Base-by-base conservation (phyloP, 768 basidiomycete species). In the Boletus reticulatus region DNA sequence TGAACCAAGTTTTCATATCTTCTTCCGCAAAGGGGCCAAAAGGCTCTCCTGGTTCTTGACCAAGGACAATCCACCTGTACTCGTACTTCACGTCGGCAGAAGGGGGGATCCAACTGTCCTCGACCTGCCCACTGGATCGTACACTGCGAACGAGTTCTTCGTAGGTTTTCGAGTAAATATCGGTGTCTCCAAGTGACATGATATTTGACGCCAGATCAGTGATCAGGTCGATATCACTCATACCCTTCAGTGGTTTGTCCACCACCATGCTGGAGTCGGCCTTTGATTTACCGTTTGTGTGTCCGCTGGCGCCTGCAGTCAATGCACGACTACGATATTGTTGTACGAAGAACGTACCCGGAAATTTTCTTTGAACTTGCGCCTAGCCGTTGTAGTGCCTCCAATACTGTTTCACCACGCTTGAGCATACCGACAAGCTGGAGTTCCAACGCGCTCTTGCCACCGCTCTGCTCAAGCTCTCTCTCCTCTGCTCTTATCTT, bases 321-420 rank as follows among this genome's bases (percentile, higher is more conserved):
- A 59, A 49, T 36, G 46, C 19, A 42, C 24, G 54, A 43, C 11
- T 24, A 16, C 12, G 14, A 22, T 0, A 20, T 14, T 10, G 20
- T 13, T 19, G 31, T 16, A 19, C n/a, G 17, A 46, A 43, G 46
- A 6, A 62, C 68, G 10, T 58, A 65, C 69, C 63, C 71, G 34
- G 48, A 52, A 55, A 46, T 67, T 71, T 66, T 84, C 71, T 85
- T 89, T 42, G 84, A 80, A 62, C 80, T 80, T 19, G 14, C 73
- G 11, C 96, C 96, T 5, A 98, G 73, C 19, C 97, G 82, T 62
- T 93, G 90, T 44, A 99, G 72, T 14, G 93, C 92, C 67, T 93
- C 90, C 32, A 98, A 75, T 3, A 98, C 88, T 0, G 91, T 91
- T 72, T 98, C 97, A 2, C 94, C 93, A 63, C 89, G 87, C 72